These are phyloP conservation scores for Neurospora sp. DNA, from an alignment of 2,329 filamentous ascomycete species.

Conservation along the genomic window DNA sequence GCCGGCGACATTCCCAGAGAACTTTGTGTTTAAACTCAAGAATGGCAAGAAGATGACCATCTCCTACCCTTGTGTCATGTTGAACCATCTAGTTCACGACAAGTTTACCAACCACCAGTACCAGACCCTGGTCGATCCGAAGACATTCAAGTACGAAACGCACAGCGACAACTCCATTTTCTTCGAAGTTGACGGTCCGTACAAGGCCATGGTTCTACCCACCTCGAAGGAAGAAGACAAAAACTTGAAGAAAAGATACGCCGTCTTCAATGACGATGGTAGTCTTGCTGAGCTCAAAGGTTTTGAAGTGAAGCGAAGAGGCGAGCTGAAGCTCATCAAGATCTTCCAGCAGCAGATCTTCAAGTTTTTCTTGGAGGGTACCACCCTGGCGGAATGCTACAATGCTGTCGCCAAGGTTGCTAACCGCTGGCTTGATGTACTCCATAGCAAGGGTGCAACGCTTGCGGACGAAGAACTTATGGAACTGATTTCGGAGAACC, in stretches of 20 bases:
- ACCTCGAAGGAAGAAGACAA: constrained; percentile 99
- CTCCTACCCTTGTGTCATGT: constrained; percentile 97
- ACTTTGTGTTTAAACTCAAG: constrained; percentile 88
- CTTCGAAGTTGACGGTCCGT: constrained; percentile 97
- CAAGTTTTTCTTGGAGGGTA: constrained; percentile 95
- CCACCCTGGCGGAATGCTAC: constrained; percentile 82
- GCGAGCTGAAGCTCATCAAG: constrained; percentile 98
- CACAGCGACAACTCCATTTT: constrained; percentile 99
- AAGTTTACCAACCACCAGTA: constrained; percentile 97
- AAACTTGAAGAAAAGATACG: constrained; percentile 98
- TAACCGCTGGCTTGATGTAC: constrained; percentile 91
- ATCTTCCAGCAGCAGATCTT: constrained; percentile 99
- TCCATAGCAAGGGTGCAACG: constrained; percentile 79
- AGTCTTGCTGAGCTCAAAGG: constrained; percentile 92
- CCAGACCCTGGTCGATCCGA: constrained; percentile 72
- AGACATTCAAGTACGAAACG: constrained; percentile 83
- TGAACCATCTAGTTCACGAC: constrained; percentile 92
- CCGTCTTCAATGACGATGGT: constrained; percentile 97
- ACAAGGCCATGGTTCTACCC: constrained; percentile 92
- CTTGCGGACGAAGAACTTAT: constrained; percentile 95
- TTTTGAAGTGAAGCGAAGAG: constrained; percentile 94
- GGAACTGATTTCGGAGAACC: constrained; percentile 98
- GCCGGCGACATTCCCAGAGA: constrained; percentile 90
- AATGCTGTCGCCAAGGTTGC: constrained; percentile 85
- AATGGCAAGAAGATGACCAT: constrained; percentile 95